A percentile compares a stretch with the other conserved stretches of the same genome.
phyloP scores from a whole-genome alignment of 2,329 filamentous ascomycete genomes.

The Claviceps pazoutovae region DNA sequence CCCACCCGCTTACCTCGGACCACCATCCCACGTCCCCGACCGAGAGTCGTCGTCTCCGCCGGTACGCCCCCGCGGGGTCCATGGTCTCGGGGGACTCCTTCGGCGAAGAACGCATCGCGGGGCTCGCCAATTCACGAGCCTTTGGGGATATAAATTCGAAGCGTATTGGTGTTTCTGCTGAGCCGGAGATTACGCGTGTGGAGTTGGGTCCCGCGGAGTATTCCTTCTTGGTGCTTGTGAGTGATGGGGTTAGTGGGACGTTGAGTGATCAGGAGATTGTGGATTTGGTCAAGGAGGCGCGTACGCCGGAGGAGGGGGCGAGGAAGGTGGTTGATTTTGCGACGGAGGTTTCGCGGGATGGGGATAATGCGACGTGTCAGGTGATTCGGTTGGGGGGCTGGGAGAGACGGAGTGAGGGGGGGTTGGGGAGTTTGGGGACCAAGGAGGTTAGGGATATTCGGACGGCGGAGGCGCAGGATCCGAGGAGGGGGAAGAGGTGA shows the following conservation, averaged over 20 bases:
- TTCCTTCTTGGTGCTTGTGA: conserved; percentile 76
- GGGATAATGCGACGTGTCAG: conserved; percentile 56
- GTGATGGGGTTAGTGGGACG: conserved; percentile 77
- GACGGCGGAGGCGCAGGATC: conserved; percentile 67
- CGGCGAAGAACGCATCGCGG: conserved; percentile 88
- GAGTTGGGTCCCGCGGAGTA: conserved; percentile 76
- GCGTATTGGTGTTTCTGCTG: conserved; percentile 83
- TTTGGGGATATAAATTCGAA: conserved; percentile 91
- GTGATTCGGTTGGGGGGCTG: conserved; percentile 55
- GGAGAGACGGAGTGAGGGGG: conserved; percentile 67
- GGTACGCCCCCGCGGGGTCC: conserved; percentile 60
- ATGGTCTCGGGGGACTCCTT: conserved; percentile 87
- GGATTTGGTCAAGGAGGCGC: conserved; percentile 86
- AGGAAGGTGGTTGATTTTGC: conserved; percentile 72
- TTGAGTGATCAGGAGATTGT: conserved; percentile 90
- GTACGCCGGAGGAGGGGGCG: conserved; percentile 76
- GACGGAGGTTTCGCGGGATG: conserved; percentile 60
- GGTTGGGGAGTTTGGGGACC: conserved; percentile 75
- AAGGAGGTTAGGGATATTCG: conserved; percentile 83
- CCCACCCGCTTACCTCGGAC: conserved; percentile 72
- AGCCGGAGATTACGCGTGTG: conserved; percentile 72
- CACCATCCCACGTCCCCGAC: conserved; percentile 83
- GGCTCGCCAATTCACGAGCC: conserved; percentile 82
- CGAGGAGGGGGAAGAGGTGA: conserved; percentile 50
- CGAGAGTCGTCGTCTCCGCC: conserved; percentile 69